Base-by-base conservation (phyloP, 768 basidiomycete genomes). In the Leccinellum rugosiceps region DNA sequence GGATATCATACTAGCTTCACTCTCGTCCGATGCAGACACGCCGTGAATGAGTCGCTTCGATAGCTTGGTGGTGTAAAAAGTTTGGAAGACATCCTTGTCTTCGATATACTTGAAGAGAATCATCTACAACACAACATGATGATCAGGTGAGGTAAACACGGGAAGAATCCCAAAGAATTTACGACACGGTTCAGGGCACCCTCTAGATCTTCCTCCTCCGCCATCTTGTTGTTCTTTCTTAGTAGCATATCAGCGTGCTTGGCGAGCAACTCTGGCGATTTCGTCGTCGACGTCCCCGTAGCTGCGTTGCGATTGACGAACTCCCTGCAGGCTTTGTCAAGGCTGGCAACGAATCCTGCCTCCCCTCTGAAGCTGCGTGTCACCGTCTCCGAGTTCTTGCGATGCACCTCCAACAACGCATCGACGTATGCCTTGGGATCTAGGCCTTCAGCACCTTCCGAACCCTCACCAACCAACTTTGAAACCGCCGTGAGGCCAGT, bases 81-180 rank as follows among this genome's bases (percentile, higher is more conserved):
- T 90, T 69, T 96, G 94, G 85, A 98, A 99, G 13, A 98, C 92
- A 63, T 99, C 96, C 78, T 97, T 97, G 79, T 98, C 95, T 70
- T 95, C 93, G 65, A 98, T 89, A 74, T 97, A 98, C 72, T 94
- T 94, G 89, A 99, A 97, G 50, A 98, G 77, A 14, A 92, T 81
- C 94, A 98, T 97, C 96, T 98, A 68, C 2, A 60, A 35, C 14
- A 26, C 35, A 50, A 53, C 57, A 30, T 43, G 4, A 0, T 43
- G 19, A 43, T 70, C 41, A 64, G 10, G 6, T 11, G 7, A 28
- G 28, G 23, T 23, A 32, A 13, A 47, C 0, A 54, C 23, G 23
- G 38, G 35, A 25, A 32, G 32, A 53, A 43, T 25, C 19, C 23
- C 34, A 65, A 28, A 8, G 6, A 11, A 75, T 88, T 51, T 71